These are phyloP conservation scores for Neonectria magnoliae DNA, from an alignment of 2,329 filamentous ascomycete genomes.

Conservation along the genomic window DNA sequence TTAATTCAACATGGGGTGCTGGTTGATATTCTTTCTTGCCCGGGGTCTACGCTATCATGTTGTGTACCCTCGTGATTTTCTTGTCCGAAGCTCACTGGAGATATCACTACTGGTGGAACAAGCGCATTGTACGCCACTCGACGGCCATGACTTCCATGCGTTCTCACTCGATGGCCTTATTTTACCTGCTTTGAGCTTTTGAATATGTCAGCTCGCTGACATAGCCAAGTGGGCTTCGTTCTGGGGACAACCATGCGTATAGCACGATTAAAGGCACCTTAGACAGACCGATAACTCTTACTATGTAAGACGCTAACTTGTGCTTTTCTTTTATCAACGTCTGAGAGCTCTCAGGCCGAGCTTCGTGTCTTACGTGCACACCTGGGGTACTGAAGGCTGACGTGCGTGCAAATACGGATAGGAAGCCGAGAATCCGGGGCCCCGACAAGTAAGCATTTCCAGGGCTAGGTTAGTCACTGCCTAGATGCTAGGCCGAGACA, in stretches of 20 bases:
- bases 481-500: not conserved
- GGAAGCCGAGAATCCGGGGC: slow-evolving; percentile 6
- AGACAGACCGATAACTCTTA: no score
- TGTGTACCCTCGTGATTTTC: not conserved
- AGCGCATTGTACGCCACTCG: not conserved
- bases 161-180: no score
- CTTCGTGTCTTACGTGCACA: slow-evolving; percentile 6
- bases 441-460: slow-evolving; percentile 1
- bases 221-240: no score
- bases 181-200: not conserved
- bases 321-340: not conserved
- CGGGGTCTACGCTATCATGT: not conserved
- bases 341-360: not conserved
- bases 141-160: not conserved
- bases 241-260: no score
- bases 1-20: not conserved
- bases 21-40: not conserved
- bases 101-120: not conserved
- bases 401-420: not conserved
- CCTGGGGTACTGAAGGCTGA: slow-evolving; percentile 12
- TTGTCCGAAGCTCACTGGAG: not conserved
- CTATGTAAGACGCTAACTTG: not conserved
- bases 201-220: no score
- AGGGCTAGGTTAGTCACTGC: not conserved
- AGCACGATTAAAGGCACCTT: not conserved